Percentiles rank a stretch among this genome's conserved stretches.
Conservation (phyloP, 306 rosid genomes). For the Castanea mollissima region DNA sequence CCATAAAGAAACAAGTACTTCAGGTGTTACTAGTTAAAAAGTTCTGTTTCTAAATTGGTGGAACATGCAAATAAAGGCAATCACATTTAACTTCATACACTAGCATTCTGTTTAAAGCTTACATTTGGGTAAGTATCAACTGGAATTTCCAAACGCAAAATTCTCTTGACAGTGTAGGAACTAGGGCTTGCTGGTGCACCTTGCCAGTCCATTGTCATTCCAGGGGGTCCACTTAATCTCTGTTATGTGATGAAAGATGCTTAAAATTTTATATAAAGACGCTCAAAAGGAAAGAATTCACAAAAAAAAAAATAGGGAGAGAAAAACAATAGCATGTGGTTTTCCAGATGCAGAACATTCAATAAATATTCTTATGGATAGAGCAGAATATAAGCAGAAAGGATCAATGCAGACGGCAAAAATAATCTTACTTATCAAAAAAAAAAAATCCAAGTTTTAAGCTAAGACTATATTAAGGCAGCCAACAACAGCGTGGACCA, state of each 20-base stretch:
- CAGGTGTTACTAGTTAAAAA: conserved; percentile 20
- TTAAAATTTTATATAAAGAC: conserved; percentile 3
- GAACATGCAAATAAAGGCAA: conserved; percentile 11
- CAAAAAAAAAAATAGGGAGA: neutral
- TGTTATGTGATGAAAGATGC: conserved; percentile 28
- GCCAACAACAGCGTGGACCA: neutral
- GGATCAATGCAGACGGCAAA: conserved; percentile 2
- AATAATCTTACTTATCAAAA: neutral
- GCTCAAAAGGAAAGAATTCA: neutral
- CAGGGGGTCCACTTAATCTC: conserved; percentile 80
- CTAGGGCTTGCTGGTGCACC: conserved; percentile 97
- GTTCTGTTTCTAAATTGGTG: conserved; percentile 9
- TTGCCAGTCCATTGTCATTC: conserved; percentile 99
- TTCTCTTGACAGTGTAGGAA: conserved; percentile 85
- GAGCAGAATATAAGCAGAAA: neutral
- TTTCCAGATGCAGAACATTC: conserved; percentile 9
- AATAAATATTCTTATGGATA: neutral
- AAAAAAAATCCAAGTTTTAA: too few relatives aligned
- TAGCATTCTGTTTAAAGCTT: conserved; percentile 24
- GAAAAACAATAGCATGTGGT: neutral
- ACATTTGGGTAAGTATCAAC: conserved; percentile 92
- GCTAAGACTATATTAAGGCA: too few relatives aligned
- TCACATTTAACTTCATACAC: conserved; percentile 21
- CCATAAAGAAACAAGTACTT: conserved; percentile 29
- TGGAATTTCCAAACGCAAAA: conserved; percentile 92